These are phyloP conservation scores for Purpureocillium lavendulum DNA, from an alignment of 2,329 filamentous ascomycete genomes.

Conservation along the genomic window DNA sequence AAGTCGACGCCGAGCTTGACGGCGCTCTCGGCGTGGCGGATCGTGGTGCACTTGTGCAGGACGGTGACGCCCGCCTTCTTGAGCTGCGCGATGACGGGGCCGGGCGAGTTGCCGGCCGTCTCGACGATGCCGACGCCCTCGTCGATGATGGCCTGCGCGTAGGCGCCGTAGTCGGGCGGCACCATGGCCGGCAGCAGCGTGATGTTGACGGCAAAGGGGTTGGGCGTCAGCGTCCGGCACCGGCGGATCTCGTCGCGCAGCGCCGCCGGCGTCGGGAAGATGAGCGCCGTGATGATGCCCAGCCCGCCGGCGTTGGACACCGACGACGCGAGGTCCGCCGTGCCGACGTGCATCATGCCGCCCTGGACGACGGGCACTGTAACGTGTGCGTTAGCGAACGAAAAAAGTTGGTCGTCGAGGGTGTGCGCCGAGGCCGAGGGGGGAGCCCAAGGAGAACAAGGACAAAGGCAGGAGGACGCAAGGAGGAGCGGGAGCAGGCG, in stretches of 20 bases:
- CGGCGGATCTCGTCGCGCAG: slow-evolving; percentile 88
- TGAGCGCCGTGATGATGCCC: slow-evolving; percentile 79
- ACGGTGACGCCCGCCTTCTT: slow-evolving; percentile 74
- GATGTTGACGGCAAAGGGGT: slow-evolving; percentile 88
- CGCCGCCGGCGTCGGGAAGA: slow-evolving; percentile 84
- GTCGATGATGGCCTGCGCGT: slow-evolving; percentile 86
- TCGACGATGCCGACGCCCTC: slow-evolving; percentile 89
- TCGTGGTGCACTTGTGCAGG: slow-evolving; percentile 96
- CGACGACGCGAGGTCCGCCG: slow-evolving; percentile 68
- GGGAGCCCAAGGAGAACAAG: too few species aligned
- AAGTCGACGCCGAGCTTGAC: slow-evolving; percentile 95
- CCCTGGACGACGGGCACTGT: slow-evolving; percentile 75
- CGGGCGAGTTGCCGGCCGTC: slow-evolving; percentile 81
- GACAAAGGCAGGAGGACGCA: neutral
- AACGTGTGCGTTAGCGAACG: neutral
- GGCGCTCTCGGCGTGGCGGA: slow-evolving; percentile 84
- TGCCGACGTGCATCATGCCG: slow-evolving; percentile 82
- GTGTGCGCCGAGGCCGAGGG: too few species aligned
- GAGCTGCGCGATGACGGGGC: slow-evolving; percentile 80
- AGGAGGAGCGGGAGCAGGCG: slow-evolving; percentile 3
- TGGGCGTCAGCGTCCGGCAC: slow-evolving; percentile 70
- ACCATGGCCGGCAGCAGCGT: slow-evolving; percentile 85
- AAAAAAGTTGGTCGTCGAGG: too few species aligned
- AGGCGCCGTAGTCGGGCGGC: slow-evolving; percentile 86
- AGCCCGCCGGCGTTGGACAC: slow-evolving; percentile 77